These are phyloP conservation scores for Colletotrichum tropicale DNA, from an alignment of 2,329 filamentous ascomycete species.

Conservation along the genomic window DNA sequence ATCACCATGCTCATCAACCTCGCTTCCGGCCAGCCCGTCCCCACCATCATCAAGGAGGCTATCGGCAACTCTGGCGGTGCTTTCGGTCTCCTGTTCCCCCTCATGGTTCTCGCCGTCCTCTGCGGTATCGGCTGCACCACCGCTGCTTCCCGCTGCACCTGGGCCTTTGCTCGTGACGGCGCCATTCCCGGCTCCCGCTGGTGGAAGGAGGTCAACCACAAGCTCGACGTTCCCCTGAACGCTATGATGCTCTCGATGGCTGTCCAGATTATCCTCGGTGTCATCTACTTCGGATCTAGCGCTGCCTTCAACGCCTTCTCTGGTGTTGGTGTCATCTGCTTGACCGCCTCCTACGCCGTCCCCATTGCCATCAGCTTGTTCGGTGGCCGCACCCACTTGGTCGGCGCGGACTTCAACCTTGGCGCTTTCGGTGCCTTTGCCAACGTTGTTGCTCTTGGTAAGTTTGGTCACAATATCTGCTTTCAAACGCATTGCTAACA, in stretches of 20 bases:
- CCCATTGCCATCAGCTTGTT: slow-evolving; percentile 70
- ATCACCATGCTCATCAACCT: slow-evolving; percentile 58
- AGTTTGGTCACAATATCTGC: slow-evolving; percentile 29
- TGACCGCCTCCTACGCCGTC: slow-evolving; percentile 70
- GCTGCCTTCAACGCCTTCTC: slow-evolving; percentile 77
- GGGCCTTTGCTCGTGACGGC: slow-evolving; percentile 74
- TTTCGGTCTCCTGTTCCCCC: slow-evolving; percentile 66
- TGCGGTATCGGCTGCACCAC: slow-evolving; percentile 75
- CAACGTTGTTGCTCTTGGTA: slow-evolving; percentile 70
- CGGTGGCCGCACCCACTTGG: slow-evolving; percentile 63
- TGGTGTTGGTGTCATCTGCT: slow-evolving; percentile 71
- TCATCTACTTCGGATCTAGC: slow-evolving; percentile 72
- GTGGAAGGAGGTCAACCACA: slow-evolving; percentile 67
- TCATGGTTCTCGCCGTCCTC: slow-evolving; percentile 69
- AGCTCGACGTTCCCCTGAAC: slow-evolving; percentile 69
- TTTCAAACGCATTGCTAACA: slow-evolving; percentile 26
- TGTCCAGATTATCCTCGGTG: slow-evolving; percentile 65
- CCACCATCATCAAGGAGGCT: slow-evolving; percentile 66
- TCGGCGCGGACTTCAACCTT: slow-evolving; percentile 62
- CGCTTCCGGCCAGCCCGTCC: slow-evolving; percentile 65
- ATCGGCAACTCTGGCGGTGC: slow-evolving; percentile 65
- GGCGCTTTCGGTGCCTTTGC: slow-evolving; percentile 64
- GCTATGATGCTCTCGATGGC: slow-evolving; percentile 75
- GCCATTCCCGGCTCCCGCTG: slow-evolving; percentile 67
- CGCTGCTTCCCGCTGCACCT: slow-evolving; percentile 69